phyloP scores from a whole-genome alignment of 345 rosid species.

The Melaleuca alternifolia region DNA sequence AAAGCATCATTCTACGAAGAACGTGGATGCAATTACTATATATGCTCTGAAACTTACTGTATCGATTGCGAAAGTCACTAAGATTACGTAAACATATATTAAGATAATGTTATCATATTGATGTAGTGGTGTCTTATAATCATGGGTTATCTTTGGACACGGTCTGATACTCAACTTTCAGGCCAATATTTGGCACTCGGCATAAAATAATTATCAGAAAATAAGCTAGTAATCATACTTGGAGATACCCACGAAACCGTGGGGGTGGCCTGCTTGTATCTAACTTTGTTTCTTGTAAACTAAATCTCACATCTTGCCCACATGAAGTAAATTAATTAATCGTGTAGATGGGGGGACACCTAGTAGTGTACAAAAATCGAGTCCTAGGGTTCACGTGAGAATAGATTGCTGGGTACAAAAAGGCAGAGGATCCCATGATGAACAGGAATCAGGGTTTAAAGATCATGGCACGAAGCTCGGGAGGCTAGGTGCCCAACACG shows the following conservation, averaged over 20 bases:
- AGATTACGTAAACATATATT: not conserved
- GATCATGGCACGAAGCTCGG: not conserved
- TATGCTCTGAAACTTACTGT: not conserved
- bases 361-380: not conserved
- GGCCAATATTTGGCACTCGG: not conserved
- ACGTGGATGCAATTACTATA: not conserved
- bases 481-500: not conserved
- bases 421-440: not conserved
- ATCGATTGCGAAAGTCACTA: not conserved
- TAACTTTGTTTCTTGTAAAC: not conserved
- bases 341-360: not conserved
- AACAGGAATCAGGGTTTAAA: not conserved
- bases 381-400: not conserved
- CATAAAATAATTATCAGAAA: not conserved
- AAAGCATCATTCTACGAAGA: too few relatives aligned
- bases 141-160: not conserved
- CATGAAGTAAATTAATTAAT: not conserved
- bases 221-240: not conserved
- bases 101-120: accelerated
- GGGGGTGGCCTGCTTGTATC: not conserved
- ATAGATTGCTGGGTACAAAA: not conserved
- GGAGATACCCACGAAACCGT: not conserved
- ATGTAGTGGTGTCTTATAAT: not conserved
- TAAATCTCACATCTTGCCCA: not conserved
- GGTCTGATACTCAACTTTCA: not conserved